Evolutionary conservation across 495 filamentous ascomycete species (phyloP).

Genomic region (Jackrogersella multiformis): DNA sequence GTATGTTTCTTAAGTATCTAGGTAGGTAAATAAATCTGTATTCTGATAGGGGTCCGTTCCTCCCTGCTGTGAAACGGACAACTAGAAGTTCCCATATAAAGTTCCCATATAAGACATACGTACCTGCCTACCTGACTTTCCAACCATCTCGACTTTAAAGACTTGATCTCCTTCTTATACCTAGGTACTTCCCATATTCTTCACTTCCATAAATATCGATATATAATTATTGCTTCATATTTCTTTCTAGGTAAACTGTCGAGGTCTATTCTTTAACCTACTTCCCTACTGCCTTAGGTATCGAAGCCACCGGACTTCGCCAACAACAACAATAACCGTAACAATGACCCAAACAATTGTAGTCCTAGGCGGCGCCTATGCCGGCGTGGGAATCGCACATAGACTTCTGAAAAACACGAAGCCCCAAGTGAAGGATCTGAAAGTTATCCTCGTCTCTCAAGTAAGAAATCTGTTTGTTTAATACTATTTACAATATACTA

Average conservation of each 20-base stretch:
- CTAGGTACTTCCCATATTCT: neutral
- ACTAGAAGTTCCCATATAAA: too few relatives aligned
- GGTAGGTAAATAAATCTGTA: constrained; percentile 14
- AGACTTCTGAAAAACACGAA: constrained; percentile 58
- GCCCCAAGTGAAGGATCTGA: constrained; percentile 49
- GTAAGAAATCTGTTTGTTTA: constrained; percentile 37
- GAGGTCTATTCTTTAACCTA: neutral
- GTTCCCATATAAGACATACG: constrained; percentile 30
- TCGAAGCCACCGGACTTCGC: constrained; percentile 27
- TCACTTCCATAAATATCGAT: too few relatives aligned
- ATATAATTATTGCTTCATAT: too few relatives aligned
- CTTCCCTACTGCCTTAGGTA: too few relatives aligned
- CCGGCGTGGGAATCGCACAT: constrained; percentile 63
- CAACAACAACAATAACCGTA: too few relatives aligned
- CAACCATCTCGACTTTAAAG: neutral
- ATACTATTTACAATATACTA: neutral
- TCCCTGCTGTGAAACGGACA: constrained; percentile 33
- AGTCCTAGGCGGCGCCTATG: constrained; percentile 64
- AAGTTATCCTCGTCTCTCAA: constrained; percentile 58
- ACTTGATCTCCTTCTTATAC: neutral
- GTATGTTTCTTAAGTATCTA: too few relatives aligned
- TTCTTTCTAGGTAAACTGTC: neutral
- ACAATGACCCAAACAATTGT: constrained; percentile 58
- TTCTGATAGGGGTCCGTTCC: constrained; percentile 35
- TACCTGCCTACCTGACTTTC: neutral